Base-by-base conservation (phyloP, 257 asterid genomes). In the Solanum chmielewskii region DNA sequence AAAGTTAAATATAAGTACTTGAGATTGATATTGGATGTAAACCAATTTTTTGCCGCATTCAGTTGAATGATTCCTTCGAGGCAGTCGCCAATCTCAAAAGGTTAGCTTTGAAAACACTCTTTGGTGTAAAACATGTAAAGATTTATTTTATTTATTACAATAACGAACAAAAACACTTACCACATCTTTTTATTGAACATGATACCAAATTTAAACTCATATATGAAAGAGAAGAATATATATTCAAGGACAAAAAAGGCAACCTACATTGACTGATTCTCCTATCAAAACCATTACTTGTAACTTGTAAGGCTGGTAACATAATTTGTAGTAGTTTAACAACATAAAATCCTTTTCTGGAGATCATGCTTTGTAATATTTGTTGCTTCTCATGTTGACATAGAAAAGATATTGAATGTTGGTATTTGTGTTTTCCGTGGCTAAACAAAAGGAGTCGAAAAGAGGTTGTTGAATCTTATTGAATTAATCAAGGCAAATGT, bases 51-150 rank as follows among this genome's bases (percentile, higher is more conserved):
- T 68, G 92, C 95, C 83, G 93, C 97, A 52, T 96, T 96, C 89
- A 92, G 95, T 88, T 96, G 98, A 98, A 92, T 64, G 90, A 91
- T 96, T 87, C 98, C 98, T 86, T 90, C 93, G 13, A 88, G 70
- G 42, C 52, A 42, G 62, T n/a, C 62, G 2, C 13, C 35, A 0
- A 77, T 2, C 83, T 89, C 59, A 84, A 89, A 84, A 91, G 98
- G 98, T 94, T 86, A 74, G 88, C 77, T 33, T 76, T 35, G 14
- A 11, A 62, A 88, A 7, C n/a, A 39, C 9, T 42, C n/a, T 44
- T 42, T 4, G 2, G 62, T 77, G 44, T 42, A 14, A 44, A 77
- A 4, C 39, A 77, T 25, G 83, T 25, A 42, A n/a, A 77, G 1
- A 44, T 37, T 18, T 71, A 71, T 33, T 71, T 8, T 15, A 4